A percentile compares a stretch with the other conserved stretches of the same genome.
phyloP scores from a whole-genome alignment of 768 basidiomycete genomes.

The Macrocybe gigantea region DNA sequence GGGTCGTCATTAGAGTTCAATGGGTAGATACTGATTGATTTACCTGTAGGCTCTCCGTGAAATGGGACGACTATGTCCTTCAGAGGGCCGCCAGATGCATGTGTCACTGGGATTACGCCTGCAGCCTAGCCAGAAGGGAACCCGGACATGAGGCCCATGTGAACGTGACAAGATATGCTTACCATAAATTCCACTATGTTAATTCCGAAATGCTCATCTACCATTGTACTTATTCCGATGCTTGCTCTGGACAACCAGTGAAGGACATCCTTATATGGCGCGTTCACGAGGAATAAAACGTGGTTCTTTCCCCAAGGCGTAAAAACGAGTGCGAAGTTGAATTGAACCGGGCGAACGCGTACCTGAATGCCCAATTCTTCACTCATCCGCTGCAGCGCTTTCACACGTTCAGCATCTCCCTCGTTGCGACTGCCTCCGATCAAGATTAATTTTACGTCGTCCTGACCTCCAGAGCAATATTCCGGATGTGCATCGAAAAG shows the following conservation, averaged over 20 bases:
- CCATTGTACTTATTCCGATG: slow-evolving; percentile 92
- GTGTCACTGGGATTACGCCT: slow-evolving; percentile 86
- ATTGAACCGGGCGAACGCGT: slow-evolving; percentile 10
- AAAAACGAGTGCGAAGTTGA: slow-evolving; percentile 1
- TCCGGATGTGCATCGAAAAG: slow-evolving; percentile 59
- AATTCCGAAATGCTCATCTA: slow-evolving; percentile 98
- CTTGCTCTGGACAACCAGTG: slow-evolving; percentile 67
- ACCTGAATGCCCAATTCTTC: slow-evolving; percentile 62
- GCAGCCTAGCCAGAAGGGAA: slow-evolving; percentile 58
- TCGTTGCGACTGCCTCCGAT: slow-evolving; percentile 84
- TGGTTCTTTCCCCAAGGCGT: slow-evolving; percentile 39
- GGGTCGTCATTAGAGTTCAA: background rate
- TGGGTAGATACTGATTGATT: background rate
- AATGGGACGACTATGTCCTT: slow-evolving; percentile 87
- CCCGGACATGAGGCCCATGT: background rate
- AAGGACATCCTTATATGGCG: slow-evolving; percentile 66
- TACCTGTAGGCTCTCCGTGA: slow-evolving; percentile 65
- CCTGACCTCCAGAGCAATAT: slow-evolving; percentile 26
- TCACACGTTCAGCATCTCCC: slow-evolving; percentile 67
- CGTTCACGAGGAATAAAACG: slow-evolving; percentile 80
- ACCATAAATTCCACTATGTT: slow-evolving; percentile 98
- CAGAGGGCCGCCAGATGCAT: slow-evolving; percentile 90
- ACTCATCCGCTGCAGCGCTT: slow-evolving; percentile 51
- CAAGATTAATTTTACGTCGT: slow-evolving; percentile 57
- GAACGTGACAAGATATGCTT: slow-evolving; percentile 14